phyloP scores from a whole-genome alignment of 75 land plant species.

The Selaginella tamariscina region DNA sequence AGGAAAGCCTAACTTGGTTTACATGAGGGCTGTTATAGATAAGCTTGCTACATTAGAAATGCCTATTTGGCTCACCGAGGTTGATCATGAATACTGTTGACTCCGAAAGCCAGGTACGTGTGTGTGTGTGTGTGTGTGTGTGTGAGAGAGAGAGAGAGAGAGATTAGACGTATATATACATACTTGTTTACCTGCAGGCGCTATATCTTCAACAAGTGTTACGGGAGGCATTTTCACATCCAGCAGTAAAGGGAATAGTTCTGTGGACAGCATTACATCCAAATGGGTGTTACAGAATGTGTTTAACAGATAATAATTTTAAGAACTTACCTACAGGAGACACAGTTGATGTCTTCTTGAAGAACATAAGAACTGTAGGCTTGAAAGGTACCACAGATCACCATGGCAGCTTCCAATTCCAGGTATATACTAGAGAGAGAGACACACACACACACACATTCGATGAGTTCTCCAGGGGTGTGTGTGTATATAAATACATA shows the following conservation, averaged over 20 bases:
- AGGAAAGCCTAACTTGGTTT: conserved; percentile 39
- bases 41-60: conserved; percentile 45
- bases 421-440: too few species aligned
- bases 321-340: conserved; percentile 67
- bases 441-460: too few species aligned
- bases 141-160: background rate
- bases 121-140: background rate
- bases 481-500: too few species aligned
- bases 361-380: conserved; percentile 31
- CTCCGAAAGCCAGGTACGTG: conserved; percentile 37
- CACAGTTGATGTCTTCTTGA: conserved; percentile 48
- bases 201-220: conserved; percentile 33
- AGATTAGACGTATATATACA: background rate
- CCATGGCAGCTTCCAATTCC: conserved; percentile 28
- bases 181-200: conserved; percentile 15
- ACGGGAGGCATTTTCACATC: conserved; percentile 59
- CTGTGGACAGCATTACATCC: conserved; percentile 51
- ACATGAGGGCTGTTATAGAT: conserved; percentile 53
- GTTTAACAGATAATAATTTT: conserved; percentile 52
- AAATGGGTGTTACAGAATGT: conserved; percentile 71
- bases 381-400: background rate
- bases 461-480: too few species aligned
- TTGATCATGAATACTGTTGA: conserved; percentile 47
- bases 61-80: conserved; percentile 81
- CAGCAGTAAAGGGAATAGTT: conserved; percentile 51